These are phyloP conservation scores for Ceratocystiopsis sp. DNA, from an alignment of 2,329 filamentous ascomycete genomes.

Conservation along the genomic window DNA sequence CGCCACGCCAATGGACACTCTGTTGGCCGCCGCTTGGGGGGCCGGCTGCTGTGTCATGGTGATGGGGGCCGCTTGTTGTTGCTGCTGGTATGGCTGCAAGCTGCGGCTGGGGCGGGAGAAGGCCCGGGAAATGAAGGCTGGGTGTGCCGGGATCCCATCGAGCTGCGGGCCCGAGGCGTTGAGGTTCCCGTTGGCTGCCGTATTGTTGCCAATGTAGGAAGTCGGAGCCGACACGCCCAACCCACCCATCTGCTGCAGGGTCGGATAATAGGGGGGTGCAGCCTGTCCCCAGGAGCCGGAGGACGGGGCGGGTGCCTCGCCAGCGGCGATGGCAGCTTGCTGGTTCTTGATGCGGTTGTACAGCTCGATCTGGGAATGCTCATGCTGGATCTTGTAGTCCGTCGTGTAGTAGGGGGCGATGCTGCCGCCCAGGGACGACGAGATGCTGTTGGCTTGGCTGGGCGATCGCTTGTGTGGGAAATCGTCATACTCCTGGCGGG, in stretches of 20 bases:
- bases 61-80: too few species aligned
- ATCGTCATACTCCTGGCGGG: too few species aligned
- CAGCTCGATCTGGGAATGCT: background rate
- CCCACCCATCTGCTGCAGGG: background rate
- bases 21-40: too few species aligned
- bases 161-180: background rate
- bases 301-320: background rate
- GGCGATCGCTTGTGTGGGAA: too few species aligned
- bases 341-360: conserved; percentile 18
- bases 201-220: too few species aligned
- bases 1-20: too few species aligned
- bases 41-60: too few species aligned
- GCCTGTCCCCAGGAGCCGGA: background rate
- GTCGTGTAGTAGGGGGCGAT: conserved; percentile 13
- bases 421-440: conserved; percentile 3
- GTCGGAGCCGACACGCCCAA: too few species aligned
- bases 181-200: background rate
- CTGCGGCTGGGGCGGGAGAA: conserved; percentile 3
- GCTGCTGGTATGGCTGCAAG: too few species aligned
- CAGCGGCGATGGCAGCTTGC: background rate
- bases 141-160: conserved; percentile 27
- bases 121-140: conserved; percentile 26
- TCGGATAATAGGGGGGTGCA: background rate
- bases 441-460: conserved; percentile 1
- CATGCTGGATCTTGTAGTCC: conserved; percentile 15